Evolutionary conservation across 352 stramenopile species (phyloP), one percentile per base, ranked within the genome.

Genomic region (Globisporangium uncinulatum): DNA sequence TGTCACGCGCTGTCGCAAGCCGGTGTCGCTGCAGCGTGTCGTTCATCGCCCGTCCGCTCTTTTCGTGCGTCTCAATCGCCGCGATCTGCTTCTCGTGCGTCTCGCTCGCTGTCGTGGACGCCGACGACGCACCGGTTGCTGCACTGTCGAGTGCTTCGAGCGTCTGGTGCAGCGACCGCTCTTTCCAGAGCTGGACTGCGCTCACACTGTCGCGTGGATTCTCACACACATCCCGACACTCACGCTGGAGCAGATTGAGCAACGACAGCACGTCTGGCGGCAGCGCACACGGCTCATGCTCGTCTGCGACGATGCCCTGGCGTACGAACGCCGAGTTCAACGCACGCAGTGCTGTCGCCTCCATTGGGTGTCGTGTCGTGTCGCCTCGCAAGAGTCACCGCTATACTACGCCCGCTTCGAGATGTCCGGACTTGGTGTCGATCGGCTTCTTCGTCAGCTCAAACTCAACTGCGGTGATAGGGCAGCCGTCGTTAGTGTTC

Each of bases 31-130:
- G 24, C 5, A 77, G 60, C 21, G 71, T 54, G 2, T 78, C 63
- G 17, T 69, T 74, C 0, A 85, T 57, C 29, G 79, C 71, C 17
- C 63, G 69, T 0, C 70, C 69, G 2, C 56, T 69, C 31, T 71
- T 79, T 19, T 86, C 77, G 41, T 87, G 69, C 29, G 69, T 53
- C 42, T 87, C 77, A 34, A 87, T 87, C 11, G 73, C 73, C 46
- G 83, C 64, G 36, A 86, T 74, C 36, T 87, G 74, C 37, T 61
- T 72, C 37, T 82, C 73, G 20, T 57, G 56, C 24, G 24, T 29
- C 0, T 20, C 14, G 3, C 20, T 42, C 11, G 21, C 29, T 17
- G 31, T 19, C 1, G 56, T 32, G 32, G 24, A 13, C 8, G 19
- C 47, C 8, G 3, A 47, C 9, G 41, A 46, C 15, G 42, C 43